These are phyloP conservation scores for Tulasnella sp. DNA, from an alignment of 768 basidiomycete genomes.

Conservation along the genomic window DNA sequence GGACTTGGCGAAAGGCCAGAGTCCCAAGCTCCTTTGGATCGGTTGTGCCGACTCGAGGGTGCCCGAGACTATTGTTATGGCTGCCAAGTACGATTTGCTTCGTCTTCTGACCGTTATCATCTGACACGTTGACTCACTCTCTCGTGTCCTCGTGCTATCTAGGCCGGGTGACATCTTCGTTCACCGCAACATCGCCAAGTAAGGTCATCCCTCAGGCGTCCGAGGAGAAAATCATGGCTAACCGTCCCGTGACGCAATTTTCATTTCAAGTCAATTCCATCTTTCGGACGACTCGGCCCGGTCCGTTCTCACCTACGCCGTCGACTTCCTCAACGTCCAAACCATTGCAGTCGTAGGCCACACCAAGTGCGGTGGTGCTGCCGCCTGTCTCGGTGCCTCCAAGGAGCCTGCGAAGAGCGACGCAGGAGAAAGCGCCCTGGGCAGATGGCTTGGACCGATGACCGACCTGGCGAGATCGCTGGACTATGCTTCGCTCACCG, in stretches of 20 bases:
- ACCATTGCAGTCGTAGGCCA: constrained; percentile 71
- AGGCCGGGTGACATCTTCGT: constrained; percentile 71
- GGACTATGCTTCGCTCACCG: neutral
- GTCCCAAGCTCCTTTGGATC: constrained; percentile 33
- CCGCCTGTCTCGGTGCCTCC: constrained; percentile 25
- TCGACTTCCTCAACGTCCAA: constrained; percentile 56
- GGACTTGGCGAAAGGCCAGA: constrained; percentile 49
- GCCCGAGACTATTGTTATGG: constrained; percentile 63
- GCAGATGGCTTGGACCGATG: constrained; percentile 24
- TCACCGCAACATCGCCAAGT: constrained; percentile 85
- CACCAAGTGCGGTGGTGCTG: constrained; percentile 65
- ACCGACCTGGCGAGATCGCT: constrained; percentile 22
- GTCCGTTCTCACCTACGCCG: constrained; percentile 63
- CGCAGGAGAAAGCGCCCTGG: constrained; percentile 14
- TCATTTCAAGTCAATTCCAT: constrained; percentile 52
- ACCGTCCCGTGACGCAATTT: constrained; percentile 28
- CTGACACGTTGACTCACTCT: constrained; percentile 17
- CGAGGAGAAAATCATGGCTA: constrained; percentile 18
- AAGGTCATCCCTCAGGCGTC: constrained; percentile 20
- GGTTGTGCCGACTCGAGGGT: constrained; percentile 64
- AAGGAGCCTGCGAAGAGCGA: neutral
- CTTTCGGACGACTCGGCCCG: constrained; percentile 57
- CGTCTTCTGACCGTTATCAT: neutral
- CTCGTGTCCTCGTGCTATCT: constrained; percentile 16
- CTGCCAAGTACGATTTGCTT: constrained; percentile 23